Percentiles rank a stretch among this genome's conserved stretches.
Conservation (phyloP, 345 rosid genomes). For the Salix dunnii region DNA sequence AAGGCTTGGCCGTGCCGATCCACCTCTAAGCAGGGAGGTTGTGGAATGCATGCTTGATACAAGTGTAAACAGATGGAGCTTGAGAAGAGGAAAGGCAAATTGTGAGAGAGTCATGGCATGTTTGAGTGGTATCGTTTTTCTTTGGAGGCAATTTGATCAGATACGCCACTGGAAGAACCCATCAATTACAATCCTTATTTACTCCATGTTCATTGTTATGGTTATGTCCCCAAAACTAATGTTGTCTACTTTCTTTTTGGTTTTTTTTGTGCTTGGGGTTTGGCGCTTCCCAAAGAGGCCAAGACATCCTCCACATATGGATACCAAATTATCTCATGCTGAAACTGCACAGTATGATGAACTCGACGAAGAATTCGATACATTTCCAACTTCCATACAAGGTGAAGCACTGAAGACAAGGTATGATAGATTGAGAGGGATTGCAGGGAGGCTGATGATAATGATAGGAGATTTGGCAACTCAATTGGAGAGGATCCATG, state of each 20-base stretch:
- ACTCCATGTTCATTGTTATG: slow-evolving; percentile 30
- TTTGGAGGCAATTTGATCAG: not conserved
- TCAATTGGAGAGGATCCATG: slow-evolving; percentile 3
- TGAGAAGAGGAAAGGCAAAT: slow-evolving; percentile 9
- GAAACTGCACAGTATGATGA: slow-evolving; percentile 33
- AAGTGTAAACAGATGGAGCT: slow-evolving; percentile 1
- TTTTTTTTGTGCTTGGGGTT: slow-evolving; percentile 40
- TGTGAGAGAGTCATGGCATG: not conserved
- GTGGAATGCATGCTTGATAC: slow-evolving; percentile 15
- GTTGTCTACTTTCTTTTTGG: slow-evolving; percentile 34
- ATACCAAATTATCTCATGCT: slow-evolving; percentile 36
- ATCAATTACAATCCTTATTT: not conserved
- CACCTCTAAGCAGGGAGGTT: slow-evolving; percentile 11
- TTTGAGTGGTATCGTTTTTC: not conserved
- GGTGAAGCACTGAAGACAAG: slow-evolving; percentile 1
- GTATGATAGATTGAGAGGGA: slow-evolving; percentile 43
- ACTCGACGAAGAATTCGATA: slow-evolving; percentile 47
- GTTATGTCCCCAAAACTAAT: slow-evolving; percentile 35
- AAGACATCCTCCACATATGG: slow-evolving; percentile 46
- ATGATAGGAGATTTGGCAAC: slow-evolving; percentile 11
- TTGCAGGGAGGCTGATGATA: slow-evolving; percentile 33
- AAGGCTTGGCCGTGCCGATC: slow-evolving; percentile 25
- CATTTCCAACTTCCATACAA: slow-evolving; percentile 34
- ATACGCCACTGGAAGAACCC: slow-evolving; percentile 5
- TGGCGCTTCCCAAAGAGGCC: slow-evolving; percentile 42